phyloP scores from a whole-genome alignment of 208 protist species.

The Trypanosoma grayi region DNA sequence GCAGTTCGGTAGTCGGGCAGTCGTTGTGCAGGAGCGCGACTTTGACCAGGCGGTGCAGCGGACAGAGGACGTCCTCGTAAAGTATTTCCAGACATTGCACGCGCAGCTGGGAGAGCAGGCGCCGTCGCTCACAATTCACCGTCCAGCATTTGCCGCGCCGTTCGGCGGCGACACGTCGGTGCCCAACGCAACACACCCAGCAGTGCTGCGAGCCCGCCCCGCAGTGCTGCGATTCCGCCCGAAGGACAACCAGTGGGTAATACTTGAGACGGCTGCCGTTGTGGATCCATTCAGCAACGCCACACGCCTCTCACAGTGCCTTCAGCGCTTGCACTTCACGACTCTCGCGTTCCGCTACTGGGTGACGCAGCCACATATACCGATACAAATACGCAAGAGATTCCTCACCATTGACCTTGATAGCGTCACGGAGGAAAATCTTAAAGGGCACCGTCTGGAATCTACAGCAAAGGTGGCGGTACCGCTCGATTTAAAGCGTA shows the following conservation, averaged over 20 bases:
- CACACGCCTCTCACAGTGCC: constrained; percentile 40
- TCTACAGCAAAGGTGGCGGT: constrained; percentile 47
- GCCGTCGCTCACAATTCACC: constrained; percentile 80
- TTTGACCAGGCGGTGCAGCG: constrained; percentile 68
- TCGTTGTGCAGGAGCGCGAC: constrained; percentile 58
- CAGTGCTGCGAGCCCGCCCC: constrained; percentile 65
- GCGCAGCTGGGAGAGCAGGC: constrained; percentile 74
- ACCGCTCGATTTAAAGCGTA: constrained; percentile 87
- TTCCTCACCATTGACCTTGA: constrained; percentile 78
- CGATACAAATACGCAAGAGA: constrained; percentile 82
- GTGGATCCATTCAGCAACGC: constrained; percentile 70
- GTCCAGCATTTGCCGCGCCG: constrained; percentile 70
- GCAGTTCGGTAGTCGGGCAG: constrained; percentile 82
- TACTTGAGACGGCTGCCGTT: constrained; percentile 67
- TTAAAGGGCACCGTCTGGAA: constrained; percentile 47
- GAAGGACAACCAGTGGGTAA: constrained; percentile 90
- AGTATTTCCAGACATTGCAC: constrained; percentile 82
- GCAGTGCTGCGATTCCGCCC: constrained; percentile 75
- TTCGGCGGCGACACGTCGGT: constrained; percentile 18
- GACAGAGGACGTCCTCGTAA: constrained; percentile 64
- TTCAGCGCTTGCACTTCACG: constrained; percentile 82
- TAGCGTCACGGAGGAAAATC: constrained; percentile 50
- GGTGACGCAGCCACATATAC: constrained; percentile 82
- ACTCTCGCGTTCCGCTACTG: constrained; percentile 69
- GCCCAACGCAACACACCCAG: not conserved